A percentile compares a stretch with the other conserved stretches of the same genome.
phyloP scores from a whole-genome alignment of 2,329 filamentous ascomycete genomes.

The Xylariaceae sp. region DNA sequence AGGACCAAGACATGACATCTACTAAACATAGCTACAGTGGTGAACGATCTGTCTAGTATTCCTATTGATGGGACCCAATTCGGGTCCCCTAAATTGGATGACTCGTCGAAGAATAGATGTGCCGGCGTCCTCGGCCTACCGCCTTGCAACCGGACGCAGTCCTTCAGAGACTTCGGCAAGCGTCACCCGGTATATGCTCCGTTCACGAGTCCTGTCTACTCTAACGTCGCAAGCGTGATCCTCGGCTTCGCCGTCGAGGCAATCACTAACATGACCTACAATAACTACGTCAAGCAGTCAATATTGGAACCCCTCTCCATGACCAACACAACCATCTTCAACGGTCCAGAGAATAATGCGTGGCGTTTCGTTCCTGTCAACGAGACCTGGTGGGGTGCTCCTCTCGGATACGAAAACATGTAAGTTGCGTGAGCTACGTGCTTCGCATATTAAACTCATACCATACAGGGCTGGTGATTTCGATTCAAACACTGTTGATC shows the following conservation, averaged over 20 bases:
- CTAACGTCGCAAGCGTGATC: slow-evolving; percentile 31
- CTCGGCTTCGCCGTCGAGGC: slow-evolving; percentile 31
- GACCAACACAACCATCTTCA: slow-evolving; percentile 33
- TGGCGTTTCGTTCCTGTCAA: slow-evolving; percentile 33
- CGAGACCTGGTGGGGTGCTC: slow-evolving; percentile 30
- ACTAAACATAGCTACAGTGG: slow-evolving; percentile 24
- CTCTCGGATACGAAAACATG: slow-evolving; percentile 33
- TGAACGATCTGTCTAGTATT: slow-evolving; percentile 26
- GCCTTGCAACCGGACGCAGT: slow-evolving; percentile 29
- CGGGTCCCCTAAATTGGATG: slow-evolving; percentile 26
- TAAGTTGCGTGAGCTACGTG: slow-evolving; percentile 10
- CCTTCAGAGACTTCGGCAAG: slow-evolving; percentile 36
- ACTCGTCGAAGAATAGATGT: slow-evolving; percentile 28
- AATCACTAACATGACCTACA: slow-evolving; percentile 30
- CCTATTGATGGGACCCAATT: slow-evolving; percentile 28
- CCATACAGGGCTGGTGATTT: slow-evolving; percentile 29
- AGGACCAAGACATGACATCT: background rate
- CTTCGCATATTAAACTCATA: slow-evolving; percentile 1
- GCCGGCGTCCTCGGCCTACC: slow-evolving; percentile 33
- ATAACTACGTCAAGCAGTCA: slow-evolving; percentile 25
- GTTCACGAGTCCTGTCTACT: slow-evolving; percentile 34
- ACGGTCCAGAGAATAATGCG: slow-evolving; percentile 19
- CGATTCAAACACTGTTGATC: slow-evolving; percentile 36
- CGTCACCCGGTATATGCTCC: slow-evolving; percentile 32
- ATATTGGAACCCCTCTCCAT: slow-evolving; percentile 30